Percentiles rank a stretch among this genome's conserved stretches.
These are phyloP conservation scores for Calonectria henricotiae DNA, from an alignment of 2,329 filamentous ascomycete species.

Conservation along the genomic window DNA sequence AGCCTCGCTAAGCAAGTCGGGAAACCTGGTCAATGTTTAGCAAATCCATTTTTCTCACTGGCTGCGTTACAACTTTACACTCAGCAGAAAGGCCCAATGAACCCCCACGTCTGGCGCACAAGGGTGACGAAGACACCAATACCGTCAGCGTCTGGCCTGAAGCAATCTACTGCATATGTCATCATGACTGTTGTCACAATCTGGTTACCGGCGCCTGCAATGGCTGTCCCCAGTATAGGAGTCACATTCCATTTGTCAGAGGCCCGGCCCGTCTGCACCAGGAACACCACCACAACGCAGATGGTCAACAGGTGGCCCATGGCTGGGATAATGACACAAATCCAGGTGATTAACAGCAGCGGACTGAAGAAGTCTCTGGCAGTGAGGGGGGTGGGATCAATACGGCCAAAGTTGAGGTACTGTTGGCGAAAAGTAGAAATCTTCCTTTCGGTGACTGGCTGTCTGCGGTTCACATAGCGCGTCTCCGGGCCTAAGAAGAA, in stretches of 20 bases:
- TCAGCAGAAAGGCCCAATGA: constrained; percentile 60
- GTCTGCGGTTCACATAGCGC: constrained; percentile 32
- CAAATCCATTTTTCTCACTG: not conserved
- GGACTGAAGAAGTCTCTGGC: constrained; percentile 41
- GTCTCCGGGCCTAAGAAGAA: constrained; percentile 45
- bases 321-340: constrained; percentile 57
- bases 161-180: constrained; percentile 74
- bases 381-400: constrained; percentile 38
- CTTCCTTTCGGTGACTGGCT: not conserved
- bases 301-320: constrained; percentile 67
- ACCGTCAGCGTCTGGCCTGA: constrained; percentile 67
- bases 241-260: constrained; percentile 69
- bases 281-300: constrained; percentile 70
- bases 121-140: constrained; percentile 74
- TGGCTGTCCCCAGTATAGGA: constrained; percentile 69
- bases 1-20: constrained; percentile 23
- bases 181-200: constrained; percentile 74
- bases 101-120: constrained; percentile 70
- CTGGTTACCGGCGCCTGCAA: constrained; percentile 71
- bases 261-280: constrained; percentile 66
- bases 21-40: constrained; percentile 26
- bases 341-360: constrained; percentile 19
- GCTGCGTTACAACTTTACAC: not conserved
- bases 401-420: constrained; percentile 36
- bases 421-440: not conserved